Conservation (phyloP, 495 filamentous ascomycete species). For the Cercophora sp. region DNA sequence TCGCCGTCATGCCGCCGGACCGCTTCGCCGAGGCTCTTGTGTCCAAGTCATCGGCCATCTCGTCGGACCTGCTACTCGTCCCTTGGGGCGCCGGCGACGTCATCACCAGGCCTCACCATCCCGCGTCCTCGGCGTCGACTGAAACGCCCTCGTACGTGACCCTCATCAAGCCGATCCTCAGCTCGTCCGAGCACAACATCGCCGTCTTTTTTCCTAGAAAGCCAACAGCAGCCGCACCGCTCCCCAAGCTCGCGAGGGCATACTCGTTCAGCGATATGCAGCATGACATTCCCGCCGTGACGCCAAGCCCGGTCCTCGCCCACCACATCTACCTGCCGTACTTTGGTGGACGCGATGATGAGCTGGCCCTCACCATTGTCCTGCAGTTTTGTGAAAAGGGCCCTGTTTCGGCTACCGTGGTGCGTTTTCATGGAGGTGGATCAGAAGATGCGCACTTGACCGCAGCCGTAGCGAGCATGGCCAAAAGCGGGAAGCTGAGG, state of each 20-base stretch:
- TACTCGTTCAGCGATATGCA: conserved; percentile 1
- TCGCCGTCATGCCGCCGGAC: conserved; percentile 69
- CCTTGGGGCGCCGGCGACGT: background rate
- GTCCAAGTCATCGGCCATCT: conserved; percentile 59
- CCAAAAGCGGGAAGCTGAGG: background rate
- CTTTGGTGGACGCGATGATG: background rate
- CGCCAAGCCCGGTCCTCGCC: background rate
- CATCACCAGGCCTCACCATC: background rate
- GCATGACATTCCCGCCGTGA: background rate
- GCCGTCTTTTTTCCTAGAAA: background rate
- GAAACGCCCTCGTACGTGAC: background rate
- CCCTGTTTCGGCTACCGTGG: background rate
- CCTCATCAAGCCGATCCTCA: background rate
- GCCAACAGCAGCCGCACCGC: background rate
- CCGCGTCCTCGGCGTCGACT: background rate
- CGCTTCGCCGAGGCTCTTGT: conserved; percentile 75
- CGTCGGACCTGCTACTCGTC: conserved; percentile 69
- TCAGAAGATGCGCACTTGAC: background rate
- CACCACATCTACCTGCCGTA: background rate
- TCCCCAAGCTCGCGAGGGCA: background rate
- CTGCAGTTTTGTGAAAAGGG: background rate
- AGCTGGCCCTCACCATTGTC: background rate
- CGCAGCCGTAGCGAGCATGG: background rate
- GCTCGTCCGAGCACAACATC: background rate
- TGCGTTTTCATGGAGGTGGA: background rate